Base-by-base conservation (phyloP, 2,329 filamentous ascomycete species). In the Arthrobotrys megalospora region DNA sequence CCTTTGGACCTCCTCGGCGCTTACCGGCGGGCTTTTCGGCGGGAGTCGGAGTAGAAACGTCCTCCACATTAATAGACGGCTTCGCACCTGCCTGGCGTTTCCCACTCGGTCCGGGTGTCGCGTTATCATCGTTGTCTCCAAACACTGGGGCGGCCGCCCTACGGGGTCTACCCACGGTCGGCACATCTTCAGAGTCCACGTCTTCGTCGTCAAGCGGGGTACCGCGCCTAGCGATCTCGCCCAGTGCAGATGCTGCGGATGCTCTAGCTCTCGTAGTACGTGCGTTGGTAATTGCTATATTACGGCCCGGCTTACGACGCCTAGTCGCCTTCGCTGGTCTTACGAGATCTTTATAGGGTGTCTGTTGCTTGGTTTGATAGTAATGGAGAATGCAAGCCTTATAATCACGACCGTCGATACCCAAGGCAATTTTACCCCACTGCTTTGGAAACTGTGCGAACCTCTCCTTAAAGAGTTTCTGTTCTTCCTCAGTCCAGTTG, bases 381-480 rank as follows among this genome's bases (percentile, higher is more conserved):
- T 96, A 96, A 84, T 94, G 93, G 82, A 93, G 91, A 81, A 96
- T 96, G 84, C 91, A 93, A 55, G 92, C 89, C 80, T 91, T 91
- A 84, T 93, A 94, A 81, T 92, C 90, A 24, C 92, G 89, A 34
- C 88, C 87, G 11, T 80, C 73, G 5, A 95, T 85, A 24, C 87
- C 87, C 75, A 91, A 89, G 4, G 92, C 91, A 73, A 96, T 90
- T 81, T 89, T 90, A 71, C 92, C 91, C 92, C 92, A 96, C 82
- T 94, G 92, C 86, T 96, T 96, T 0, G 92, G 91, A 73, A 88
- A 89, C 79, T 93, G 91, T 63, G 92, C 87, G 82, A 93, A 95
- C 10, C 89, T 88, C 81, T 91, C 90, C 80, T 94, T 91, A 82
- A 96, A 94, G 32, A 88, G 86, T 52, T 89, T 87, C 43, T 89